These are phyloP conservation scores for Pterocarpus santalinus DNA, from an alignment of 306 rosid genomes.

Conservation along the genomic window DNA sequence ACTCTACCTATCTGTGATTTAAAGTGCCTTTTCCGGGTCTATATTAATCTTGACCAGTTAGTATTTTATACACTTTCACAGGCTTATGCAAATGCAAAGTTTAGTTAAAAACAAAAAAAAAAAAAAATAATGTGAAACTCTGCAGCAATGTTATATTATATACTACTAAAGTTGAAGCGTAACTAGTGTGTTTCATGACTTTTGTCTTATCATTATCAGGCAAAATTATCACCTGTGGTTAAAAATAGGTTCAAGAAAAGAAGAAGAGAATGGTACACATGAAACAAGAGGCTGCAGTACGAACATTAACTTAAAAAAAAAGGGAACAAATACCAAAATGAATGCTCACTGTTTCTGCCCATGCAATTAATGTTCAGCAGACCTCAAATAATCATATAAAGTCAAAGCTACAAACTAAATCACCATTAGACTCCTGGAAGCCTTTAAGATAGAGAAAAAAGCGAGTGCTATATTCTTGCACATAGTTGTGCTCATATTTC, in stretches of 20 bases:
- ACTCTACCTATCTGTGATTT: slow-evolving; percentile 1
- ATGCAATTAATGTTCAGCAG: background rate
- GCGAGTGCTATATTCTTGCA: background rate
- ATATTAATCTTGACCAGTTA: background rate
- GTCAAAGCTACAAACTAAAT: slow-evolving; percentile 26
- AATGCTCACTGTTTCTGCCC: slow-evolving; percentile 16
- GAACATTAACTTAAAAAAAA: background rate
- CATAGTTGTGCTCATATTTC: slow-evolving; percentile 23
- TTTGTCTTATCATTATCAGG: slow-evolving; percentile 15
- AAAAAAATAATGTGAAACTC: background rate
- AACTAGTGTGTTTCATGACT: slow-evolving; percentile 3
- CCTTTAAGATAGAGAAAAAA: background rate
- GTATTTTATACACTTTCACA: slow-evolving; percentile 11
- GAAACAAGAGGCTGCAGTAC: slow-evolving; percentile 12
- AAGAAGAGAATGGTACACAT: background rate
- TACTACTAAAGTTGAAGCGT: slow-evolving; percentile 15
- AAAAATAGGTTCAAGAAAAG: slow-evolving; percentile 1
- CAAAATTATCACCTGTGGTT: background rate
- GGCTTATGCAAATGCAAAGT: slow-evolving; percentile 3
- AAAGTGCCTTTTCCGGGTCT: slow-evolving; percentile 19
- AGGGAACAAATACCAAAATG: slow-evolving; percentile 13
- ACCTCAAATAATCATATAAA: slow-evolving; percentile 2
- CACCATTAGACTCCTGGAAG: slow-evolving; percentile 29
- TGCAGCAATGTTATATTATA: background rate
- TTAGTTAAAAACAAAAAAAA: background rate